Evolutionary conservation across 73 alveolate species (phyloP).

Genomic region (Uronychia binucleata): DNA sequence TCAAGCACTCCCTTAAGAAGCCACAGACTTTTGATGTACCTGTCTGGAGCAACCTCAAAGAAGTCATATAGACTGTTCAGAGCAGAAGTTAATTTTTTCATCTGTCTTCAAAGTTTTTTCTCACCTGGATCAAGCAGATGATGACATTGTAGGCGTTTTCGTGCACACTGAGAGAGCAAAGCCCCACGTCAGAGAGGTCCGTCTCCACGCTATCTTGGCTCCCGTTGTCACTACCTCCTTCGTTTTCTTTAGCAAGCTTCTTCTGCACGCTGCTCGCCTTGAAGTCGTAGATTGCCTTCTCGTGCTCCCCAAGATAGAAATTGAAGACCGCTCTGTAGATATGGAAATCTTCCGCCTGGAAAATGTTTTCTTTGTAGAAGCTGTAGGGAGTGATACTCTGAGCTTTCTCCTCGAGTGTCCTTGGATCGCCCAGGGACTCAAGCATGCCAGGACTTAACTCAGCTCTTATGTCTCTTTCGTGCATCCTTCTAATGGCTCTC

Average conservation of each 20-base stretch:
- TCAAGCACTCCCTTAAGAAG: not conserved
- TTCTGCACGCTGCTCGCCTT: constrained; percentile 13
- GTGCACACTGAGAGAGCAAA: constrained; percentile 39
- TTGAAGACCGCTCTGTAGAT: constrained; percentile 34
- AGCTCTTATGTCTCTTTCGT: constrained; percentile 32
- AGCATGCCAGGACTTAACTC: not conserved
- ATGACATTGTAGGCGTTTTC: constrained; percentile 27
- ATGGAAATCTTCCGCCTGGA: constrained; percentile 40
- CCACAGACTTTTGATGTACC: constrained; percentile 16
- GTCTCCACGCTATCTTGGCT: constrained; percentile 32
- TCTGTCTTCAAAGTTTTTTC: too few species aligned
- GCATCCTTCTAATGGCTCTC: constrained; percentile 47
- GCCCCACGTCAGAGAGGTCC: constrained; percentile 50
- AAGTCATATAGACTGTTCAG: not conserved
- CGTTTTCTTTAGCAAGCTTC: constrained; percentile 4
- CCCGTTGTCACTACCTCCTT: constrained; percentile 7
- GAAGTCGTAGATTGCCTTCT: constrained; percentile 37
- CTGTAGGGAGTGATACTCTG: constrained; percentile 25
- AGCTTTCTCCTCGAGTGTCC: constrained; percentile 10
- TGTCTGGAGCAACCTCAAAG: constrained; percentile 17
- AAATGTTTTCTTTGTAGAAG: constrained; percentile 44
- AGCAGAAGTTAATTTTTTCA: constrained; percentile 10
- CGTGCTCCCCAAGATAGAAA: constrained; percentile 30
- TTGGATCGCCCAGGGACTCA: constrained; percentile 13
- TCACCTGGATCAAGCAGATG: constrained; percentile 18